phyloP scores from a whole-genome alignment of 495 filamentous ascomycete genomes.

The Letharia columbiana region DNA sequence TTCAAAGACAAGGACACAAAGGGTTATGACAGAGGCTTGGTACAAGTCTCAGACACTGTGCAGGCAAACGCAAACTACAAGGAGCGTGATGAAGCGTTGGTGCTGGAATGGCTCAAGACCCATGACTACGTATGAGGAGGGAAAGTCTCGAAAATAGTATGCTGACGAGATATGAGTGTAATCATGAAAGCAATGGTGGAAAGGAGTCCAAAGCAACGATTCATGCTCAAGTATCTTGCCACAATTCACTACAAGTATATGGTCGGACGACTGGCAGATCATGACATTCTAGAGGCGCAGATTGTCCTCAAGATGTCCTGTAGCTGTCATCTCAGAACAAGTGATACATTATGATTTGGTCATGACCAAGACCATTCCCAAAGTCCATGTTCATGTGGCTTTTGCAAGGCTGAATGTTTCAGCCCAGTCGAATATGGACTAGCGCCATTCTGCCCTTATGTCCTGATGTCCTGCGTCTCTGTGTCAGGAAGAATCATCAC shows the following conservation, averaged over 20 bases:
- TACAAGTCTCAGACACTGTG: slow-evolving; percentile 73
- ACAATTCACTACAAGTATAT: background rate
- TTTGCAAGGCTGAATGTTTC: slow-evolving; percentile 1
- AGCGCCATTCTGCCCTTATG: background rate
- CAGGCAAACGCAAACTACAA: slow-evolving; percentile 68
- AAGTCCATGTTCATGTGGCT: background rate
- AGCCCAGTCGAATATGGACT: background rate
- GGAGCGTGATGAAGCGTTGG: slow-evolving; percentile 55
- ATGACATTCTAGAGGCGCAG: background rate
- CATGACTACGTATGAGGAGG: slow-evolving; percentile 46
- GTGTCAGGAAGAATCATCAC: background rate
- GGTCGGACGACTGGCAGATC: background rate
- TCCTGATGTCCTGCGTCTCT: background rate
- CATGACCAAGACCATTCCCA: background rate
- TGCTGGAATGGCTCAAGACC: slow-evolving; percentile 62
- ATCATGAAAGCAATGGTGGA: background rate
- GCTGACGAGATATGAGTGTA: background rate
- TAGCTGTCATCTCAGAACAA: background rate
- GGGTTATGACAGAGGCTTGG: slow-evolving; percentile 69
- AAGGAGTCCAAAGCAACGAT: background rate
- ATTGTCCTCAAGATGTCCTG: background rate
- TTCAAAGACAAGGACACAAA: slow-evolving; percentile 74
- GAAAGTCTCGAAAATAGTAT: background rate
- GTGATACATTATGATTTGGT: background rate
- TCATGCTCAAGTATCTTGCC: background rate